A percentile compares a stretch with the other conserved stretches of the same genome.
These are phyloP conservation scores for Trichoderma sp. DNA, from an alignment of 2,329 filamentous ascomycete species.

Conservation along the genomic window DNA sequence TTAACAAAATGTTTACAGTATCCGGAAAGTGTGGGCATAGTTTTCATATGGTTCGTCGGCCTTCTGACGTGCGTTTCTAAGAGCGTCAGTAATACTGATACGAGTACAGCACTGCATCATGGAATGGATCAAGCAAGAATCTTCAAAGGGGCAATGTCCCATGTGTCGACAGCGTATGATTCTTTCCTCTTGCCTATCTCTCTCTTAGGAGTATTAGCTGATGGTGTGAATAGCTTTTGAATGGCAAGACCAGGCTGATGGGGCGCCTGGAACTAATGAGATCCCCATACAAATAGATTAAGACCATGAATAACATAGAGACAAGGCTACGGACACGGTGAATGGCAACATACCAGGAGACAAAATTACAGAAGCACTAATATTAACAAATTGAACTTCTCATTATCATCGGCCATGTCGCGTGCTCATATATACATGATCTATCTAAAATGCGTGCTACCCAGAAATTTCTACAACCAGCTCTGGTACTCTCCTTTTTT, in stretches of 20 bases:
- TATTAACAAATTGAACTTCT: background rate
- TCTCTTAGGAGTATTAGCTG: background rate
- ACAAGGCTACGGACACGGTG: background rate
- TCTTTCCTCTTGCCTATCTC: background rate
- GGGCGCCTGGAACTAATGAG: constrained; percentile 37
- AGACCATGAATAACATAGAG: background rate
- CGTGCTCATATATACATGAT: constrained; percentile 10
- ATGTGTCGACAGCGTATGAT: constrained; percentile 91
- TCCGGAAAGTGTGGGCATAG: constrained; percentile 96
- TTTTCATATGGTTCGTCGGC: constrained; percentile 81
- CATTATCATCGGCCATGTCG: background rate
- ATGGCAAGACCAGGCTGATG: constrained; percentile 43
- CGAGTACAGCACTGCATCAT: constrained; percentile 80
- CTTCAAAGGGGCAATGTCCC: constrained; percentile 89
- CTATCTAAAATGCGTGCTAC: background rate
- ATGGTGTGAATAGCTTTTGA: constrained; percentile 40
- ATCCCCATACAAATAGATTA: constrained; percentile 34
- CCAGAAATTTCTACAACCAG: background rate
- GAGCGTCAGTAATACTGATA: background rate
- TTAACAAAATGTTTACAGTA: constrained; percentile 55
- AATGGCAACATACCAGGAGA: background rate
- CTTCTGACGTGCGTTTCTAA: background rate
- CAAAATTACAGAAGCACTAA: background rate
- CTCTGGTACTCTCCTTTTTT: background rate
- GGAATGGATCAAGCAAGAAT: constrained; percentile 94